phyloP scores from a whole-genome alignment of 2,329 filamentous ascomycete species.

The Claviceps arundinis region DNA sequence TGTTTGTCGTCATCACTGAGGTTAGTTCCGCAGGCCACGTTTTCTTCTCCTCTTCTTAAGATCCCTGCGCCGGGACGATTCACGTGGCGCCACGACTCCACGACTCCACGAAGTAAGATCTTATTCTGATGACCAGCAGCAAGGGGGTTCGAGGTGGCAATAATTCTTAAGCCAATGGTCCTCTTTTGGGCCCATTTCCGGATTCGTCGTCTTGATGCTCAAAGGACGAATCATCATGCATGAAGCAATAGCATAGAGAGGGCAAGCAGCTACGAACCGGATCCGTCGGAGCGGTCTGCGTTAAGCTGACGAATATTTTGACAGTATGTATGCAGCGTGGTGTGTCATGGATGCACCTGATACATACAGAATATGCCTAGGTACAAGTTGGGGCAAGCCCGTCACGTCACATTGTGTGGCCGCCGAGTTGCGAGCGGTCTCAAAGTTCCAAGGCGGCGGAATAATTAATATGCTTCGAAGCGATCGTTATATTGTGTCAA shows the following conservation, averaged over 20 bases:
- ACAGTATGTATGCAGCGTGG: background rate
- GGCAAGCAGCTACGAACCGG: background rate
- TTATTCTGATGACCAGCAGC: background rate
- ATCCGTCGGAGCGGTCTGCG: background rate
- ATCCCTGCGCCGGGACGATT: background rate
- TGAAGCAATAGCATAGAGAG: background rate
- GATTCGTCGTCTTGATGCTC: background rate
- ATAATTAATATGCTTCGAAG: background rate
- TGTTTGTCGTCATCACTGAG: background rate
- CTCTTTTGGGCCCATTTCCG: background rate
- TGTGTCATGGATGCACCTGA: background rate
- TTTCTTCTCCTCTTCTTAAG: background rate
- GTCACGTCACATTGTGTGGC: background rate
- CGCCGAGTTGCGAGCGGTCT: background rate
- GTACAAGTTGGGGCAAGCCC: background rate
- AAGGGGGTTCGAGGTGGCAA: background rate
- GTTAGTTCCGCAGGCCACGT: background rate
- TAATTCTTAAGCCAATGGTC: background rate
- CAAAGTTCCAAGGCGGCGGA: background rate
- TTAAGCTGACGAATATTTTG: background rate
- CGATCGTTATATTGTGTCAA: background rate
- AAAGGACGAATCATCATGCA: background rate
- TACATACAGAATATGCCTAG: no score
- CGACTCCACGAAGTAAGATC: background rate
- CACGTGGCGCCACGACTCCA: background rate